Base-by-base conservation (phyloP, 257 asterid species). In the Thymus mandschuricus region DNA sequence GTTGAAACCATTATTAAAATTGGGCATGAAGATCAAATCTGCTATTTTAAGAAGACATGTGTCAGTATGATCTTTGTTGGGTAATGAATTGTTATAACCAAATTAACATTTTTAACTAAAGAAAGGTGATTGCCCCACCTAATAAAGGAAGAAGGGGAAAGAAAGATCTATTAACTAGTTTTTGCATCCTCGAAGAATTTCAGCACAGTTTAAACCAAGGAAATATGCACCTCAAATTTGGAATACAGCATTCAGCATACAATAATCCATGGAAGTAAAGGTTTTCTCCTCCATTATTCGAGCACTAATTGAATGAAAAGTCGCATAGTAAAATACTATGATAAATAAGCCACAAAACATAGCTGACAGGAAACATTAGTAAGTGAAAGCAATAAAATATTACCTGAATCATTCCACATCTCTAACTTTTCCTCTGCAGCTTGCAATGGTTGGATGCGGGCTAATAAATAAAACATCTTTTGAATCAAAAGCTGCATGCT, bases 401-500 rank as follows among this genome's bases (percentile, higher is more conserved):
- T 78, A 93, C 98, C 94, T 28, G 78, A 80, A 66, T 78, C 82
- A 73, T 82, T 87, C 96, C 93, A 93, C 96, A 84, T 86, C 77
- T 87, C 74, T 61, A 86, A 51, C 43, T 80, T 77, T 63, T 80
- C 88, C 75, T 78, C 77, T 15, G 75, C 75, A 60, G 74, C 87
- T 61, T 86, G 86, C 34, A 83, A 55, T 38, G 81, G 84, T 52
- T 89, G 96, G 74, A 87, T 81, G 62, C 44, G 83, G 41, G 96
- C 83, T 28, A 93, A 87, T 70, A 94, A 55, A 69, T 73, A 61
- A 79, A 81, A 76, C 68, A 91, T 79, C 90, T 87, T 94, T 73
- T 66, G 90, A 81, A 89, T 80, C 68, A 88, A 82, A 67, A 81
- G 86, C 59, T 84, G 91, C 87, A 76, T 70, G 84, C 98, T 93